A percentile compares a stretch with the other conserved stretches of the same genome.
Conservation (phyloP, 2,329 filamentous ascomycete species). For the Fonsecaea nubica region DNA sequence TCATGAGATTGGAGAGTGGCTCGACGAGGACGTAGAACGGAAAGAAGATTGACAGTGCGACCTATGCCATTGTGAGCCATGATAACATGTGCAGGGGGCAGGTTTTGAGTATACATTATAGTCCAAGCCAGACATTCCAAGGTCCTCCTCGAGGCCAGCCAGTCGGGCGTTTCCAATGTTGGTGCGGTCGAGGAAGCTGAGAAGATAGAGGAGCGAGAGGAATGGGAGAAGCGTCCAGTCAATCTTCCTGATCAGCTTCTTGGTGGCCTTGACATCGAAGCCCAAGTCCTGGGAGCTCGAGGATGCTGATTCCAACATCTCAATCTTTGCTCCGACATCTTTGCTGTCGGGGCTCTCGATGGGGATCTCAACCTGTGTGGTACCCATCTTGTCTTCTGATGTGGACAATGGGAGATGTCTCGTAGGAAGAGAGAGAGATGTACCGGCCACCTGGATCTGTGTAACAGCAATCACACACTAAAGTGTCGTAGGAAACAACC, state of each 20-base stretch:
- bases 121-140: slow-evolving; percentile 53
- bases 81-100: neutral
- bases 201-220: slow-evolving; percentile 65
- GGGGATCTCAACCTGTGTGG: slow-evolving; percentile 23
- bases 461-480: neutral
- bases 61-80: slow-evolving; percentile 41
- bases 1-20: slow-evolving; percentile 48
- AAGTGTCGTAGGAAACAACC: neutral
- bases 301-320: slow-evolving; percentile 39
- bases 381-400: slow-evolving; percentile 19
- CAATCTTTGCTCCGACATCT: slow-evolving; percentile 22
- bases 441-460: slow-evolving; percentile 13
- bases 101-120: slow-evolving; percentile 46
- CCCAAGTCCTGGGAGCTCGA: slow-evolving; percentile 34
- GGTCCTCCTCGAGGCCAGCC: slow-evolving; percentile 51
- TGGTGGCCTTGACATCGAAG: slow-evolving; percentile 39
- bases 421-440: neutral
- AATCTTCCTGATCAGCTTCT: slow-evolving; percentile 42
- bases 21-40: slow-evolving; percentile 39
- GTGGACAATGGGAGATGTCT: neutral
- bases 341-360: slow-evolving; percentile 17
- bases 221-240: slow-evolving; percentile 51
- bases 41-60: slow-evolving; percentile 36
- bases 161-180: slow-evolving; percentile 58
- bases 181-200: slow-evolving; percentile 60